Base-by-base conservation (phyloP, 78 protist species). In the Chrysochromulina parva region DNA sequence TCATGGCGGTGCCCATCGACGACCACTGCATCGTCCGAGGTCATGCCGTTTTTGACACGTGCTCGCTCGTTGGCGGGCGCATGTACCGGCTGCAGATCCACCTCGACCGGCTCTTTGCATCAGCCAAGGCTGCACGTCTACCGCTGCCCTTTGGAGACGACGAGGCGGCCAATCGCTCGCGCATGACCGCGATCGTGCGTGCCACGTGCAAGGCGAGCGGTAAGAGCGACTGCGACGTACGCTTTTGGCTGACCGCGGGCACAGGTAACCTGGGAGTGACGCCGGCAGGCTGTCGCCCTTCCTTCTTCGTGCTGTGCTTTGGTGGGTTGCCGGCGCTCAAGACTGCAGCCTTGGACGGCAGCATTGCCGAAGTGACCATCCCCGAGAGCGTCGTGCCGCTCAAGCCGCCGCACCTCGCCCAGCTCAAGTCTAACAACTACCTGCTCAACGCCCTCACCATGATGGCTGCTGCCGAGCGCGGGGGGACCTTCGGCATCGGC, bases 41-140 rank as follows among this genome's bases (percentile, higher is more conserved):
- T 16, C 92, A 90, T 14, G 92, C 89, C 88, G 88, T 76, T 26
- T 90, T 90, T 60, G 92, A 90, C 78, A 90, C 92, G 7, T 26
- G 60, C 73, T 60, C 17, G 5, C 38, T 89, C 14, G 16, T 1
- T 11, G 24, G 10, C 16, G 92, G 92, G 17, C 55, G 82, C 47
- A 20, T 74, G 17, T 89, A 73, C 24, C 73, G 92, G 26, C 80
- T 89, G 47, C 73, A 57, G 10, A 3, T 74, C 57, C 92, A 89
- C 66, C 66, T 89, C n/a, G 73, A 74, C 17, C 84, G 92, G 24
- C 86, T 89, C n/a, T 17, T 74, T 52, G 50, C 67, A 5, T 89
- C 92, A 2, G 92, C 92, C 24, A 0, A 1, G 0, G 1, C 4
- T 6, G 92, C 92, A 10, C 24, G 67, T 16, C 3, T 89, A 1